Conservation (phyloP, 192 early-diverging fungal species). For the Coemansia asiatica region DNA sequence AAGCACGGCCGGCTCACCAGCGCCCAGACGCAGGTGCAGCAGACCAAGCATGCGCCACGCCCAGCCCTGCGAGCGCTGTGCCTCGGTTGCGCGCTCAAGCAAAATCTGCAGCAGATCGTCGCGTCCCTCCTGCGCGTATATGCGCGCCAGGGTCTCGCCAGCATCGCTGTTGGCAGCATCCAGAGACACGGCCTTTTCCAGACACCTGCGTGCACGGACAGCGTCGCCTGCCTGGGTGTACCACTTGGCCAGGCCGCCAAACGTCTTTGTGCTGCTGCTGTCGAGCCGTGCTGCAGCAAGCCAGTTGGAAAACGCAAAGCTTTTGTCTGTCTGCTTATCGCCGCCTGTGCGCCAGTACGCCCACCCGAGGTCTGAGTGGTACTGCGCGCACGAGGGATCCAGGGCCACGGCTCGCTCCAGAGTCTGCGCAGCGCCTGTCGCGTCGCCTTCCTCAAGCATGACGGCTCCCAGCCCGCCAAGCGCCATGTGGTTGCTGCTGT, state of each 20-base stretch:
- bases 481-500: constrained; percentile 50
- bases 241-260: constrained; percentile 80
- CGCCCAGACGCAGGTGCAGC: constrained; percentile 56
- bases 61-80: constrained; percentile 63
- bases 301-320: constrained; percentile 60
- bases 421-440: constrained; percentile 56
- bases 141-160: constrained; percentile 62
- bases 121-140: constrained; percentile 57
- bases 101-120: constrained; percentile 44
- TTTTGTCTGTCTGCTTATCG: constrained; percentile 61
- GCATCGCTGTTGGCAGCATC: constrained; percentile 69
- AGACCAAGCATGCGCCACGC: constrained; percentile 81
- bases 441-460: constrained; percentile 55
- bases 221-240: constrained; percentile 69
- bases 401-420: constrained; percentile 59
- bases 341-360: constrained; percentile 78
- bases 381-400: constrained; percentile 51
- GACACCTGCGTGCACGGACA: constrained; percentile 77
- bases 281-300: constrained; percentile 73
- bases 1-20: constrained; percentile 59
- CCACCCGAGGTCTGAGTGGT: constrained; percentile 67
- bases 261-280: constrained; percentile 61
- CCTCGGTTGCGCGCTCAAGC: constrained; percentile 23
- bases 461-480: constrained; percentile 73
- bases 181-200: constrained; percentile 72